Conservation (phyloP, 768 basidiomycete species). For the Candolleomyces aberdarensis region DNA sequence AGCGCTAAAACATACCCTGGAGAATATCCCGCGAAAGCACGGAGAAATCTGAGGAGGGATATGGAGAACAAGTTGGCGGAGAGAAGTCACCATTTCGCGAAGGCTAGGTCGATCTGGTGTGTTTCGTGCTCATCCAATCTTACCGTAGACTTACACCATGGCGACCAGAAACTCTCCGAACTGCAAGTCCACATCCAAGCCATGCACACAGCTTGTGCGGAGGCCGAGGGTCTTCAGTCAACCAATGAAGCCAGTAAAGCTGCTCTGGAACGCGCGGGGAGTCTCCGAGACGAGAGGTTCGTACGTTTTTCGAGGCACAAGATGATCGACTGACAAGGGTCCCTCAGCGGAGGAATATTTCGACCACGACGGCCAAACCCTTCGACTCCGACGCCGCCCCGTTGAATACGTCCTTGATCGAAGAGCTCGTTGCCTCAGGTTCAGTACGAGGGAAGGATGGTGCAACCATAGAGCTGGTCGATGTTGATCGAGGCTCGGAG, state of each 20-base stretch:
- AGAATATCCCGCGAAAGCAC: conserved; percentile 68
- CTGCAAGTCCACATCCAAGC: conserved; percentile 72
- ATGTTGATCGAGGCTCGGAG: background rate
- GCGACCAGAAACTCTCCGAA: conserved; percentile 71
- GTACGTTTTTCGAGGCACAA: conserved; percentile 10
- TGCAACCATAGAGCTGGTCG: background rate
- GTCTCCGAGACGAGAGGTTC: conserved; percentile 69
- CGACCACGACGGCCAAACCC: background rate
- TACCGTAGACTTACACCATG: background rate
- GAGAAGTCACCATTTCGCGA: conserved; percentile 79
- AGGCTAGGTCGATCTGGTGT: conserved; percentile 86
- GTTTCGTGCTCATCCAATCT: conserved; percentile 24
- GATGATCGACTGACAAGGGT: too few relatives aligned
- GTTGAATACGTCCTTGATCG: conserved; percentile 56
- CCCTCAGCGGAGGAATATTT: background rate
- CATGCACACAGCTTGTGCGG: conserved; percentile 82
- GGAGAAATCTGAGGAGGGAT: conserved; percentile 79
- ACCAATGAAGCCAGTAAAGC: conserved; percentile 77
- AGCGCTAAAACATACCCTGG: conserved; percentile 39
- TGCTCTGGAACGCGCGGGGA: conserved; percentile 80
- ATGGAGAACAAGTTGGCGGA: conserved; percentile 80
- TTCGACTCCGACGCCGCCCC: conserved; percentile 68
- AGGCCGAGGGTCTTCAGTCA: conserved; percentile 72
- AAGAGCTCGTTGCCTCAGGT: conserved; percentile 33
- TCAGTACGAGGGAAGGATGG: too few relatives aligned